These are phyloP conservation scores for Dendrostoma leiphaemia DNA, from an alignment of 2,329 filamentous ascomycete species.

Conservation along the genomic window DNA sequence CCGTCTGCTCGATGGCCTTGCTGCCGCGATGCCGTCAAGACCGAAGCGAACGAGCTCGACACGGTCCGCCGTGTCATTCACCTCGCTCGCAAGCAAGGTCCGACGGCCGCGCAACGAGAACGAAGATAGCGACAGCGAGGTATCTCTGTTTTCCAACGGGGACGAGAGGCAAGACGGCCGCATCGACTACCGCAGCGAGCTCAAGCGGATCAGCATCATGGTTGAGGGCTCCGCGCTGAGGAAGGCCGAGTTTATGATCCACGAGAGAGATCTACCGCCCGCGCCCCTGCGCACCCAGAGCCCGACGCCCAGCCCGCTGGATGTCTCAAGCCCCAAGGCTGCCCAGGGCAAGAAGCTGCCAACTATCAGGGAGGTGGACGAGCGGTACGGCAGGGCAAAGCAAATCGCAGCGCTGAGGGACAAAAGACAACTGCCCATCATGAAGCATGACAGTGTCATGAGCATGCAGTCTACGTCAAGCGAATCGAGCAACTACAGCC, in stretches of 20 bases:
- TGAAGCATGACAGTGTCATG: background rate
- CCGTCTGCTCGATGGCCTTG: background rate
- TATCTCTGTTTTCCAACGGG: background rate
- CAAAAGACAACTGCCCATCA: background rate
- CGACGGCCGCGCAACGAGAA: background rate
- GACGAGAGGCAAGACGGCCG: background rate
- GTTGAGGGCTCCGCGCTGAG: conserved; percentile 4
- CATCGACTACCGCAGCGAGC: conserved; percentile 5
- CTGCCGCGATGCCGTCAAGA: background rate
- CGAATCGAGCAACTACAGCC: conserved; percentile 6
- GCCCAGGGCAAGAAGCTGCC: background rate
- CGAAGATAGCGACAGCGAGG: background rate
- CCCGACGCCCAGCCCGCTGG: background rate
- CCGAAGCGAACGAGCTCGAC: conserved; percentile 4
- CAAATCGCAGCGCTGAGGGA: background rate
- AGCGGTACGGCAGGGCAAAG: background rate
- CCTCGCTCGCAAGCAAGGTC: background rate
- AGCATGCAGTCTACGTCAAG: background rate
- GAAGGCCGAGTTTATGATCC: background rate
- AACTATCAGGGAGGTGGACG: conserved; percentile 8
- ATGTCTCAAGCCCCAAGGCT: background rate
- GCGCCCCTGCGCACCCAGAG: background rate
- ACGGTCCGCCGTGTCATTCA: background rate
- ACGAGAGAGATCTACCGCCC: background rate
- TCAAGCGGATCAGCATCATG: conserved; percentile 7